Evolutionary conservation across 179 eudicot species (phyloP).

Genomic region (Sideroxylon spinosum): DNA sequence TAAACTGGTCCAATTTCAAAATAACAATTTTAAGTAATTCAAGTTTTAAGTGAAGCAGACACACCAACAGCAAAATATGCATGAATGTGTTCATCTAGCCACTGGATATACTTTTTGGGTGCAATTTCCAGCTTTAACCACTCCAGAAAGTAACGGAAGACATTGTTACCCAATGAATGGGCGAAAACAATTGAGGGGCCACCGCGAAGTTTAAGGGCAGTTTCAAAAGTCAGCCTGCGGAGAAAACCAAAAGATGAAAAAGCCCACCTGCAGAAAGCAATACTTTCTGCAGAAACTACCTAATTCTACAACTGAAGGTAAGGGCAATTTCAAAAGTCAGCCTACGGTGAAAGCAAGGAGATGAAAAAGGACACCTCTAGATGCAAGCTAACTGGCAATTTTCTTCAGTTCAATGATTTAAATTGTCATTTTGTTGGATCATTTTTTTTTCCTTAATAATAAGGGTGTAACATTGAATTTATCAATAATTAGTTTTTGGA

Average conservation of each 20-base stretch:
- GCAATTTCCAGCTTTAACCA: slow-evolving; percentile 97
- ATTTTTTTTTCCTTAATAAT: no score
- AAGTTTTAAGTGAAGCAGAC: slow-evolving; percentile 18
- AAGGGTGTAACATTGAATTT: no score
- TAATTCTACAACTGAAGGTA: not conserved
- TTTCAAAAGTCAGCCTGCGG: slow-evolving; percentile 90
- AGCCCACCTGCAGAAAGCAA: slow-evolving; percentile 3
- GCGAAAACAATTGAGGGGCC: slow-evolving; percentile 95
- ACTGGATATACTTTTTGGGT: slow-evolving; percentile 68
- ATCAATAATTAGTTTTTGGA: no score
- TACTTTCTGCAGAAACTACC: slow-evolving; percentile 4
- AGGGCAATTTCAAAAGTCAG: slow-evolving; percentile 83
- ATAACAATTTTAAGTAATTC: slow-evolving; percentile 8
- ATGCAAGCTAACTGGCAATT: not conserved
- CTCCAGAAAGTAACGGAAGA: slow-evolving; percentile 91
- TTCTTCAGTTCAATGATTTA: no score
- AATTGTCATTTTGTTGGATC: no score
- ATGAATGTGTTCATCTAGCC: slow-evolving; percentile 95
- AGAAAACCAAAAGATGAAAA: slow-evolving; percentile 12
- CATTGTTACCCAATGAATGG: slow-evolving; percentile 90
- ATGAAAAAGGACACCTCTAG: slow-evolving; percentile 8
- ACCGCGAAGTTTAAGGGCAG: slow-evolving; percentile 88
- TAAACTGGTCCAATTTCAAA: slow-evolving; percentile 14
- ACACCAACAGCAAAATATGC: slow-evolving; percentile 99
- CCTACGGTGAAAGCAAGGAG: slow-evolving; percentile 37